Evolutionary conservation across 2,329 filamentous ascomycete genomes (phyloP).

Genomic region (Boeremia lycopersici): DNA sequence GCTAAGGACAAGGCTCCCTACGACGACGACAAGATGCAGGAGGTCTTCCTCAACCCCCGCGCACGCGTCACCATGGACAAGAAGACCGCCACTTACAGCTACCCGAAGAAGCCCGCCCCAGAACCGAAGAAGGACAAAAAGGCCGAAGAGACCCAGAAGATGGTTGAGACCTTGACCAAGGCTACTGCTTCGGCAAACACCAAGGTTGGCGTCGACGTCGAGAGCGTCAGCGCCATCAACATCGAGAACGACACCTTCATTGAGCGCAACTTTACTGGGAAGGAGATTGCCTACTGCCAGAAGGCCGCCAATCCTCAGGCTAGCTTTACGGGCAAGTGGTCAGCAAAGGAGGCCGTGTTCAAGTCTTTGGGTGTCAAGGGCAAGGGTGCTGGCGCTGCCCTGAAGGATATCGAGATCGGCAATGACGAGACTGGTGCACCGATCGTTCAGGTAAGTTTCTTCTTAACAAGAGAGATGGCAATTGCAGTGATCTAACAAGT

Average conservation of each 20-base stretch:
- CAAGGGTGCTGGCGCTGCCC: conserved; percentile 83
- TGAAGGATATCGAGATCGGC: conserved; percentile 94
- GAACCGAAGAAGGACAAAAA: conserved; percentile 69
- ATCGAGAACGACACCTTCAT: conserved; percentile 94
- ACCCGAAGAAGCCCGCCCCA: conserved; percentile 56
- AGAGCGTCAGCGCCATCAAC: conserved; percentile 85
- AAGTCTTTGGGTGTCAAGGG: conserved; percentile 90
- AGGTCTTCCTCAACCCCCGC: conserved; percentile 91
- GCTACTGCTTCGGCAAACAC: conserved; percentile 65
- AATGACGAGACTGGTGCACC: conserved; percentile 83
- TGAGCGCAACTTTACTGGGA: conserved; percentile 87
- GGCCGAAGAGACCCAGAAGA: conserved; percentile 69
- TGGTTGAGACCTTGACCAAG: conserved; percentile 78
- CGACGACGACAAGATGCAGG: conserved; percentile 81
- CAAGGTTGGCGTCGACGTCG: conserved; percentile 92
- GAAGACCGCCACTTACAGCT: conserved; percentile 81
- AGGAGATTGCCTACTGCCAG: conserved; percentile 85
- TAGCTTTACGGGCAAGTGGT: conserved; percentile 95
- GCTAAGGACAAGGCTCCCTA: conserved; percentile 93
- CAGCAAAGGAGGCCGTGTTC: conserved; percentile 97
- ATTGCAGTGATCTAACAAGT: conserved; percentile 17
- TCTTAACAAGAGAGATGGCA: neutral
- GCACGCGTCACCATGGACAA: conserved; percentile 85
- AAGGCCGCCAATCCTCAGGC: conserved; percentile 80
- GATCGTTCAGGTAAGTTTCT: conserved; percentile 75